phyloP scores from a whole-genome alignment of 1,284 basidiomycete species.

The Phellopilus nigrolimitatus region DNA sequence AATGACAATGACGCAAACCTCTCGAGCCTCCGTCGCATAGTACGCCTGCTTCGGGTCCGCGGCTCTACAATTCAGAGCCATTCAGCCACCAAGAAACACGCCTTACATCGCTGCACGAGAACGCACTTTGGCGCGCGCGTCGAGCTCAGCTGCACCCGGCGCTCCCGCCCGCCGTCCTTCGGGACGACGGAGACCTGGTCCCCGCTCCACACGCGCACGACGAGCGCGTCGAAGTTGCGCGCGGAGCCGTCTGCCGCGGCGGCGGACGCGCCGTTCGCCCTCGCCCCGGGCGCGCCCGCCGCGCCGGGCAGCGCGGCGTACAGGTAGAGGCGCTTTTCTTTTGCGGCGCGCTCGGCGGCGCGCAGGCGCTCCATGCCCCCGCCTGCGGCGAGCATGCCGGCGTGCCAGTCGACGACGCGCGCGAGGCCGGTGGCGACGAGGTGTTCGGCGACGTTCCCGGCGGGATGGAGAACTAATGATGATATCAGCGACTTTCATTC shows the following conservation, averaged over 20 bases:
- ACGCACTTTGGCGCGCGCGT: conserved; percentile 80
- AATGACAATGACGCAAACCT: conserved; percentile 28
- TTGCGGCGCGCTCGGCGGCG: conserved; percentile 79
- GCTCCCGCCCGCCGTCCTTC: conserved; percentile 72
- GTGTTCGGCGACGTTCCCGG: conserved; percentile 91
- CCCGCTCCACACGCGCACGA: conserved; percentile 86
- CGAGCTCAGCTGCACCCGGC: conserved; percentile 85
- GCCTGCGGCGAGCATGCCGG: conserved; percentile 81
- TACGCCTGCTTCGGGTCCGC: conserved; percentile 86
- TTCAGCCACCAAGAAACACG: conserved; percentile 10
- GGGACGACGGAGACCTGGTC: conserved; percentile 86
- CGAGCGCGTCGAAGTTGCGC: conserved; percentile 75
- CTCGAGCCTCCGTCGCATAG: conserved; percentile 89
- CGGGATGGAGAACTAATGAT: conserved; percentile 84
- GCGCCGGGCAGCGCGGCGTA: conserved; percentile 56
- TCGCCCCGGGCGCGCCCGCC: conserved; percentile 32
- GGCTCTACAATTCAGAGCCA: conserved; percentile 41
- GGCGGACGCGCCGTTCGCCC: conserved; percentile 41
- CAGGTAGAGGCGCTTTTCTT: conserved; percentile 75
- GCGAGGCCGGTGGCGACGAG: conserved; percentile 84
- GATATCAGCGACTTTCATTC: conserved; percentile 29
- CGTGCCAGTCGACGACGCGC: conserved; percentile 96
- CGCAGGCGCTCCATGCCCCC: conserved; percentile 85
- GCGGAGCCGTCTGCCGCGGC: conserved; percentile 40
- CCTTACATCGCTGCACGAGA: conserved; percentile 1